These are phyloP conservation scores for Suillus cothurnatus DNA, from an alignment of 768 basidiomycete species.

Conservation along the genomic window DNA sequence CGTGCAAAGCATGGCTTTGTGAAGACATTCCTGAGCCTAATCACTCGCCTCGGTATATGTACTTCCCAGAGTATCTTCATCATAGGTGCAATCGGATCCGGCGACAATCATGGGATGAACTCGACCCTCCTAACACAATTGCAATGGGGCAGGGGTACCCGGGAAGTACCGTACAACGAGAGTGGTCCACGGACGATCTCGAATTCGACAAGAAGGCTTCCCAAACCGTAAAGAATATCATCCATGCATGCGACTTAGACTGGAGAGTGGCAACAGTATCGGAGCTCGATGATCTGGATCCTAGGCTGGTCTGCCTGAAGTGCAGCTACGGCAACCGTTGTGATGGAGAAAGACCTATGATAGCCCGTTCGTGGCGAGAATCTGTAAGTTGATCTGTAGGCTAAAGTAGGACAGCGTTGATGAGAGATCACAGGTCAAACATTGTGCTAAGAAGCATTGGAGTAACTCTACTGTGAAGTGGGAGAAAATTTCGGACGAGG, in stretches of 20 bases:
- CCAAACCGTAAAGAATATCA: constrained; percentile 8
- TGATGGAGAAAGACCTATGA: constrained; percentile 12
- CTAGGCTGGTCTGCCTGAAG: constrained; percentile 12
- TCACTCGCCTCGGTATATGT: constrained; percentile 23
- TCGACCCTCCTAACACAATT: background rate
- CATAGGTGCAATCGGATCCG: constrained; percentile 11
- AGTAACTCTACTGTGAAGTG: background rate
- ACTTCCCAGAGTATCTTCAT: constrained; percentile 8
- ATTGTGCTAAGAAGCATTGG: background rate
- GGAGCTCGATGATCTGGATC: constrained; percentile 10
- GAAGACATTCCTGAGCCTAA: background rate
- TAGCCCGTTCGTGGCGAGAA: constrained; percentile 11
- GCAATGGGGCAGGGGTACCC: constrained; percentile 6
- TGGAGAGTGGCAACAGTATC: background rate
- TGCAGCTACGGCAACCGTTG: constrained; percentile 8
- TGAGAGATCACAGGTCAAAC: background rate
- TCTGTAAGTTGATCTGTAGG: constrained; percentile 5
- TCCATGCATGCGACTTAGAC: constrained; percentile 13
- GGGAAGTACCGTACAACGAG: background rate
- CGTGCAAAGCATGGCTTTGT: background rate
- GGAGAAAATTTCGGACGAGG: constrained; percentile 4
- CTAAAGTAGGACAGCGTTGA: background rate
- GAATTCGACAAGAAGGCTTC: constrained; percentile 15
- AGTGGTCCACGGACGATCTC: constrained; percentile 7
- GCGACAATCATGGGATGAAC: background rate